Percentiles rank a stretch among this genome's conserved stretches.
phyloP scores from a whole-genome alignment of 306 rosid species.

The Acacia melanoxylon region DNA sequence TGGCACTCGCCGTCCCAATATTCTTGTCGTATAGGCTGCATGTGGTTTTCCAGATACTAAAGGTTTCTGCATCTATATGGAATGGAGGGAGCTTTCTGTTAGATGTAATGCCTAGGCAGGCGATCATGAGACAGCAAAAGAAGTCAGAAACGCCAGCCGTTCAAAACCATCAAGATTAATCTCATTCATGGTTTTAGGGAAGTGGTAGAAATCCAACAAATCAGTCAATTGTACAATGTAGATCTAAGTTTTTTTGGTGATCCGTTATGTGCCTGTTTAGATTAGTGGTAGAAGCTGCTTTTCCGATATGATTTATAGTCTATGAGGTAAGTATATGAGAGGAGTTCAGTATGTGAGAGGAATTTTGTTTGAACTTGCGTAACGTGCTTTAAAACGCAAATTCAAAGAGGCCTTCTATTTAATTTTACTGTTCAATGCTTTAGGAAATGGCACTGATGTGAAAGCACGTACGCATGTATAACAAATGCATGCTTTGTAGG shows the following conservation, averaged over 20 bases:
- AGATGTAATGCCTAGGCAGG: slow-evolving; percentile 96
- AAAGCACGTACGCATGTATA: not conserved
- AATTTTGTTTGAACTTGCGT: too few relatives aligned
- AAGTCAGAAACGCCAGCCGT: slow-evolving; percentile 53
- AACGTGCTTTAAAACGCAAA: too few relatives aligned
- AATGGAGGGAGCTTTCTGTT: slow-evolving; percentile 92
- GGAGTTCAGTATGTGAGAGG: too few relatives aligned
- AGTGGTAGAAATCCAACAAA: not conserved
- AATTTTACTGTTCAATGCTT: not conserved
- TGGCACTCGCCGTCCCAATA: slow-evolving; percentile 86
- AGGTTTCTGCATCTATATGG: slow-evolving; percentile 87
- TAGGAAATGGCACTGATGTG: not conserved
- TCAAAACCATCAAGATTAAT: slow-evolving; percentile 33
- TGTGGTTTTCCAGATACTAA: slow-evolving; percentile 72
- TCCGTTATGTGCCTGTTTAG: not conserved
- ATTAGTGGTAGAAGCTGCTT: too few relatives aligned
- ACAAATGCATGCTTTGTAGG: not conserved
- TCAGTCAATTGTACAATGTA: not conserved
- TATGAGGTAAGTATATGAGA: too few relatives aligned
- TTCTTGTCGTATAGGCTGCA: slow-evolving; percentile 81
- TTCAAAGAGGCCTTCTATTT: not conserved
- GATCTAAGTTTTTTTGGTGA: not conserved
- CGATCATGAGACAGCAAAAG: slow-evolving; percentile 83
- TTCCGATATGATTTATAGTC: too few relatives aligned
- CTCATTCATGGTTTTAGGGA: slow-evolving; percentile 16